phyloP scores from a whole-genome alignment of 2,329 filamentous ascomycete genomes.

The Colletotrichum sp. region DNA sequence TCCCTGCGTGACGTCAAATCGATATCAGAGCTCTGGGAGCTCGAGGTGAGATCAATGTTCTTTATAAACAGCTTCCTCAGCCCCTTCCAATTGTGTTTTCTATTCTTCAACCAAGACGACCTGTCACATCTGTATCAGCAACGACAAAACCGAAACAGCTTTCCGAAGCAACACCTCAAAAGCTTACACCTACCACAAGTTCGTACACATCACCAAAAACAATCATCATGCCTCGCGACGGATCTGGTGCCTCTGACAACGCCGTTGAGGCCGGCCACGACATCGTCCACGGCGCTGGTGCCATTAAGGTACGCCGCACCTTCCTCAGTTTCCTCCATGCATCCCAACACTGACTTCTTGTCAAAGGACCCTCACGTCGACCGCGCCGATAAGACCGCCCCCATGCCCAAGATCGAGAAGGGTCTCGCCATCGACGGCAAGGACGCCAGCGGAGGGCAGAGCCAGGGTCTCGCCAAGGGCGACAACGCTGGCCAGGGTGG shows the following conservation, averaged over 20 bases:
- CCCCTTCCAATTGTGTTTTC: not conserved
- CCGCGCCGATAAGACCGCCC: constrained; percentile 54
- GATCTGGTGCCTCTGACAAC: constrained; percentile 53
- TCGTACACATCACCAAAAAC: fast-evolving
- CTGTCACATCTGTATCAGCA: not conserved
- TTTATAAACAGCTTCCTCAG: not conserved
- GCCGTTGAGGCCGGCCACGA: constrained; percentile 42
- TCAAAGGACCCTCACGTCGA: constrained; percentile 34
- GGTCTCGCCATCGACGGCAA: constrained; percentile 43
- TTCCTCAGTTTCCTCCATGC: not conserved
- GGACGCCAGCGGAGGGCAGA: constrained; percentile 48
- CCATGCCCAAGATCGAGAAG: constrained; percentile 49
- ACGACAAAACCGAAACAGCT: not conserved
- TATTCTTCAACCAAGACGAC: not conserved
- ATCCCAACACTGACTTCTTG: fast-evolving
- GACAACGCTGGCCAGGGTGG: constrained; percentile 45
- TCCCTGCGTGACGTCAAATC: constrained; percentile 4
- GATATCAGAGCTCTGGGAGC: not conserved
- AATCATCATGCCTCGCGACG: constrained; percentile 53
- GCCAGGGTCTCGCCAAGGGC: constrained; percentile 45
- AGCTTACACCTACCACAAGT: not conserved
- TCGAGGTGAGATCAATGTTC: fast-evolving
- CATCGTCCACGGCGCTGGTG: constrained; percentile 49
- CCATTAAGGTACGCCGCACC: constrained; percentile 36
- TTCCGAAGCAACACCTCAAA: not conserved